phyloP scores from a whole-genome alignment of 1,139 yeast genomes.

The Lodderomyces margitis region DNA sequence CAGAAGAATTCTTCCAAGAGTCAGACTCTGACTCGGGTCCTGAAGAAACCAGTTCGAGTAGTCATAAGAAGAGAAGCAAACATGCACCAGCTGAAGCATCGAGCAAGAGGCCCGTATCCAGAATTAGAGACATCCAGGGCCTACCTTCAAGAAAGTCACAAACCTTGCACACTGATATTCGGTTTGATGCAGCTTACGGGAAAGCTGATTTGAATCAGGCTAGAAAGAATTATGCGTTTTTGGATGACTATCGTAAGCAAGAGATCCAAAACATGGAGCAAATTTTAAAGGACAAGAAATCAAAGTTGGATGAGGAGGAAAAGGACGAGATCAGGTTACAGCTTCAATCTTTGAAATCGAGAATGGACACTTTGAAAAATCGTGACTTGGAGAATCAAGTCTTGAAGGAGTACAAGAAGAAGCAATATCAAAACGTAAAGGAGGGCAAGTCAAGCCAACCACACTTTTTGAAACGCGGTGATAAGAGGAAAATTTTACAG shows the following conservation, averaged over 20 bases:
- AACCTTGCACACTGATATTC: constrained; percentile 65
- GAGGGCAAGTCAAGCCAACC: constrained; percentile 49
- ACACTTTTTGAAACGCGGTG: constrained; percentile 73
- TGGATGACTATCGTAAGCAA: constrained; percentile 77
- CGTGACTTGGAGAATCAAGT: constrained; percentile 73
- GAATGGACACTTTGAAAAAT: constrained; percentile 73
- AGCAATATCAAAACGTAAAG: constrained; percentile 44
- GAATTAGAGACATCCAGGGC: constrained; percentile 75
- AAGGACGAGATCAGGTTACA: constrained; percentile 51
- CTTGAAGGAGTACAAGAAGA: constrained; percentile 49
- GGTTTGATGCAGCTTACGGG: constrained; percentile 90
- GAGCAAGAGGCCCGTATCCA: constrained; percentile 67
- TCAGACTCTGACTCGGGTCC: constrained; percentile 19
- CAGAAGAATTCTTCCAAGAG: constrained; percentile 12
- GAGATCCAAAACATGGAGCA: constrained; percentile 64
- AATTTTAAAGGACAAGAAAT: constrained; percentile 56
- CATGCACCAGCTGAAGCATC: constrained; percentile 83
- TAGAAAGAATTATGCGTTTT: constrained; percentile 75
- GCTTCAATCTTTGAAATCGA: constrained; percentile 64
- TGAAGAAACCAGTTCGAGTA: constrained; percentile 16
- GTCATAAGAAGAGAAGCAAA: constrained; percentile 44
- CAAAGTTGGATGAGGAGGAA: constrained; percentile 47
- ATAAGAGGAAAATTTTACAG: constrained; percentile 79
- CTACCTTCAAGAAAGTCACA: constrained; percentile 44
- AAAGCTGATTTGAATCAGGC: constrained; percentile 67